Percentiles rank a stretch among this genome's conserved stretches.
phyloP scores from a whole-genome alignment of 2,329 filamentous ascomycete species.

The Didymella exigua region DNA sequence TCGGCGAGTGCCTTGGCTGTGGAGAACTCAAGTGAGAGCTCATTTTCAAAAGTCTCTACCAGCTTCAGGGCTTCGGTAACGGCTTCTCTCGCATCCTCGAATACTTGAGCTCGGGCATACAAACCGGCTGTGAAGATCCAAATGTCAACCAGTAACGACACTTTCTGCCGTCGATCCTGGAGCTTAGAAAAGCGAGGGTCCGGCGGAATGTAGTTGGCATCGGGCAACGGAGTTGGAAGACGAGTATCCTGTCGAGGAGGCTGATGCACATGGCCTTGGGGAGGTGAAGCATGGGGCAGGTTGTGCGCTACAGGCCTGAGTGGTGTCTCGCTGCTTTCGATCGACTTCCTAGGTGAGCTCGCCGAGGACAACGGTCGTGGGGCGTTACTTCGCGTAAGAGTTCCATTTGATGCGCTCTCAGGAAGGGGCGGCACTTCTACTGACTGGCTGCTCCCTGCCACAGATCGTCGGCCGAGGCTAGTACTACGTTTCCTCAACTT shows the following conservation, averaged over 20 bases:
- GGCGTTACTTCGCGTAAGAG: conserved; percentile 20
- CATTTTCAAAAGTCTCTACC: conserved; percentile 71
- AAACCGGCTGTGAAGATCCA: conserved; percentile 91
- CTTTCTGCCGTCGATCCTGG: conserved; percentile 61
- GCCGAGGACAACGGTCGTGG: conserved; percentile 29
- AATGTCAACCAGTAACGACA: conserved; percentile 71
- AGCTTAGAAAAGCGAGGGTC: conserved; percentile 57
- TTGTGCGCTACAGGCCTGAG: conserved; percentile 52
- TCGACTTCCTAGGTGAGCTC: conserved; percentile 33
- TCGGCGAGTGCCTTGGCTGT: conserved; percentile 67
- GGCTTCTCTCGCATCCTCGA: conserved; percentile 79
- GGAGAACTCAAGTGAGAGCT: conserved; percentile 66
- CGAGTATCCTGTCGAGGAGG: conserved; percentile 53
- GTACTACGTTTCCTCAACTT: conserved; percentile 50
- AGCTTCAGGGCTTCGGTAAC: conserved; percentile 81
- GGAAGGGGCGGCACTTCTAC: conserved; percentile 35
- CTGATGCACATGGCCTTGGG: conserved; percentile 48
- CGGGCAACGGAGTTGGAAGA: conserved; percentile 50
- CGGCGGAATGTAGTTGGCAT: conserved; percentile 40
- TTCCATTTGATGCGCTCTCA: conserved; percentile 26
- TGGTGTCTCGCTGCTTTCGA: conserved; percentile 43
- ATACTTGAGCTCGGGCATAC: conserved; percentile 80
- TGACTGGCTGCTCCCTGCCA: conserved; percentile 25
- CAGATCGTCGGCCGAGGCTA: conserved; percentile 41
- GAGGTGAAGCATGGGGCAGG: conserved; percentile 44